These are phyloP conservation scores for Acarospora socialis DNA, from an alignment of 2,329 filamentous ascomycete species.

Conservation along the genomic window DNA sequence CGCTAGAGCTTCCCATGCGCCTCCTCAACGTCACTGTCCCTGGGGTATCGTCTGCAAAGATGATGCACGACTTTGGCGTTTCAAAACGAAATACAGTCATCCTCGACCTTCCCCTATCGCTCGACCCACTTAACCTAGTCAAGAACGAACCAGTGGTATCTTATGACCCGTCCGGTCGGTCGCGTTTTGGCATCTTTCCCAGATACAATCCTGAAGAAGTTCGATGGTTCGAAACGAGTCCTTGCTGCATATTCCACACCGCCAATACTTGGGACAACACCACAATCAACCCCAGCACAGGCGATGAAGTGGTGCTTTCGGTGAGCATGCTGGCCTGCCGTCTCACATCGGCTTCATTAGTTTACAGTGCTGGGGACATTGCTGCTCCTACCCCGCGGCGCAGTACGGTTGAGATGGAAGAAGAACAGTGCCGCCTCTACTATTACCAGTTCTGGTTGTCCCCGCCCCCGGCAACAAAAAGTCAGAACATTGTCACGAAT, in stretches of 20 bases:
- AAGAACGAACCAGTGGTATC: constrained; percentile 42
- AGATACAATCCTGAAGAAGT: constrained; percentile 42
- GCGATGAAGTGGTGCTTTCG: constrained; percentile 20
- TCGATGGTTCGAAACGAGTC: constrained; percentile 52
- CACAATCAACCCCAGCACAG: constrained; percentile 17
- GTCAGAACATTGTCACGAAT: constrained; percentile 33
- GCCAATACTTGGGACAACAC: constrained; percentile 54
- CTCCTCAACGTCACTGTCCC: constrained; percentile 43
- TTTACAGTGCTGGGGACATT: constrained; percentile 52
- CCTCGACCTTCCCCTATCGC: constrained; percentile 52
- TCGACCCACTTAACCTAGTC: constrained; percentile 48
- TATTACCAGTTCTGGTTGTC: constrained; percentile 48
- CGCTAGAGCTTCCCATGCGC: constrained; percentile 15
- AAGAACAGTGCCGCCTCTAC: constrained; percentile 55
- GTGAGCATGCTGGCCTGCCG: constrained; percentile 55
- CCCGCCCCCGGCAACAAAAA: constrained; percentile 12
- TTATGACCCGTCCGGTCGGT: constrained; percentile 42
- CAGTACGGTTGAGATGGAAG: constrained; percentile 33
- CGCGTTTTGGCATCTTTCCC: constrained; percentile 55
- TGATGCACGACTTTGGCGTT: constrained; percentile 67
- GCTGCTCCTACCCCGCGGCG: constrained; percentile 36
- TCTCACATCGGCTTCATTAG: constrained; percentile 48
- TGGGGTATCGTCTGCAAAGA: constrained; percentile 48
- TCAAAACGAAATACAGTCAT: constrained; percentile 49
- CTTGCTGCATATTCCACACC: constrained; percentile 58